Evolutionary conservation across 2,329 filamentous ascomycete species (phyloP).

Genomic region (Neonectria punicea): DNA sequence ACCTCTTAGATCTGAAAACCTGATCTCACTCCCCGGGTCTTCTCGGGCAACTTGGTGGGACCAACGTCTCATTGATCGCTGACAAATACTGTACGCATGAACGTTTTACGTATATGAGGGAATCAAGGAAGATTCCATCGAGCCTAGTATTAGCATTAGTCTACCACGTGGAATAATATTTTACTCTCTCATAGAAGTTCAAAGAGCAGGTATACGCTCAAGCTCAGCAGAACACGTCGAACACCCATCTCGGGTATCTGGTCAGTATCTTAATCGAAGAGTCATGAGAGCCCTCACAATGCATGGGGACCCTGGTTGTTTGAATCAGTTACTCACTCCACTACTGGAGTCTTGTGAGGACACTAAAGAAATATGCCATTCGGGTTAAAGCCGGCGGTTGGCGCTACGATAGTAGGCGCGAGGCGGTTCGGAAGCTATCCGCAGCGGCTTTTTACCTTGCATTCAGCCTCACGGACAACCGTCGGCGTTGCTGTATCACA

Average conservation of each 20-base stretch:
- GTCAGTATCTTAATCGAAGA: background rate
- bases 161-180: background rate
- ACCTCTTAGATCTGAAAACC: background rate
- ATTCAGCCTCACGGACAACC: background rate
- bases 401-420: background rate
- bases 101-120: no score
- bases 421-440: background rate
- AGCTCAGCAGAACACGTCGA: background rate
- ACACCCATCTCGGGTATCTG: background rate
- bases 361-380: background rate
- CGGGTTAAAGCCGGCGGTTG: background rate
- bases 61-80: background rate
- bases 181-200: background rate
- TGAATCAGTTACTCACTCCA: background rate
- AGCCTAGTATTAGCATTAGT: background rate
- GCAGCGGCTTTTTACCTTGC: background rate
- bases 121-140: background rate
- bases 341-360: background rate
- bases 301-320: background rate
- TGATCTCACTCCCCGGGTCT: background rate
- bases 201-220: background rate
- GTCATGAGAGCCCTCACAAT: background rate
- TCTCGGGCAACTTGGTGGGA: background rate
- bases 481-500: background rate
- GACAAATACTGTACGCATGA: background rate